A percentile compares a stretch with the other conserved stretches of the same genome.
Evolutionary conservation across 345 rosid species (phyloP).

Genomic region (Pseudoturritis turrita): DNA sequence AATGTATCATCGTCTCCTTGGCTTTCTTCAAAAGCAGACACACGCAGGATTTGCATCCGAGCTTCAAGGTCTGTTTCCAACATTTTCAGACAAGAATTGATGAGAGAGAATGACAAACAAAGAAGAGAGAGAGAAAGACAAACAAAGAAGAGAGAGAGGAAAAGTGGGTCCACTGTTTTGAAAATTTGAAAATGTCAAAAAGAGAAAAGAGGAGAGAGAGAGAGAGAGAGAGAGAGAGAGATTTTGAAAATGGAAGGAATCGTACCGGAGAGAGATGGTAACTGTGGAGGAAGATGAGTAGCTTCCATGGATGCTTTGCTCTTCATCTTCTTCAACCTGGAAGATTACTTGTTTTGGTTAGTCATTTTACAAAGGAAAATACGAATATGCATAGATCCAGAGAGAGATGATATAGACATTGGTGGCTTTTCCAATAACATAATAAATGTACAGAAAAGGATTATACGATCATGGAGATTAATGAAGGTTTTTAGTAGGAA

Average conservation of each 20-base stretch:
- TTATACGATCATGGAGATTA: not conserved
- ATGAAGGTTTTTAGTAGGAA: conserved; percentile 5
- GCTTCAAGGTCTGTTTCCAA: conserved; percentile 48
- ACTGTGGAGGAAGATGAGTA: conserved; percentile 8
- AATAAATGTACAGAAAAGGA: conserved; percentile 24
- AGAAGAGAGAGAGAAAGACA: conserved; percentile 9
- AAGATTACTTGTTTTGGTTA: conserved; percentile 1
- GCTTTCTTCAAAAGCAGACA: conserved; percentile 30
- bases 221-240: not conserved
- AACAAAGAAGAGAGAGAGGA: not conserved
- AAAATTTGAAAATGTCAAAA: conserved; percentile 26
- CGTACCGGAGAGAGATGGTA: conserved; percentile 31
- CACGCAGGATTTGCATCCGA: conserved; percentile 42
- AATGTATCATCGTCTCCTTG: conserved; percentile 46
- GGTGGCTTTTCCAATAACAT: conserved; percentile 7
- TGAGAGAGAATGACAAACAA: conserved; percentile 13
- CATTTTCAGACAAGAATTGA: conserved; percentile 11
- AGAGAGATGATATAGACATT: conserved; percentile 13
- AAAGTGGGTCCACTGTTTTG: conserved; percentile 25
- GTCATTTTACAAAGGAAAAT: not conserved
- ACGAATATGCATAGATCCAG: conserved; percentile 6
- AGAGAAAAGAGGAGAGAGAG: not conserved
- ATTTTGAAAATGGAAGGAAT: conserved; percentile 3
- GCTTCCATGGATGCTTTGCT: conserved; percentile 22
- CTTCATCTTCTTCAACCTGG: conserved; percentile 26